These are phyloP conservation scores for Aureobasidium sp. DNA, from an alignment of 2,329 filamentous ascomycete species.

Conservation along the genomic window DNA sequence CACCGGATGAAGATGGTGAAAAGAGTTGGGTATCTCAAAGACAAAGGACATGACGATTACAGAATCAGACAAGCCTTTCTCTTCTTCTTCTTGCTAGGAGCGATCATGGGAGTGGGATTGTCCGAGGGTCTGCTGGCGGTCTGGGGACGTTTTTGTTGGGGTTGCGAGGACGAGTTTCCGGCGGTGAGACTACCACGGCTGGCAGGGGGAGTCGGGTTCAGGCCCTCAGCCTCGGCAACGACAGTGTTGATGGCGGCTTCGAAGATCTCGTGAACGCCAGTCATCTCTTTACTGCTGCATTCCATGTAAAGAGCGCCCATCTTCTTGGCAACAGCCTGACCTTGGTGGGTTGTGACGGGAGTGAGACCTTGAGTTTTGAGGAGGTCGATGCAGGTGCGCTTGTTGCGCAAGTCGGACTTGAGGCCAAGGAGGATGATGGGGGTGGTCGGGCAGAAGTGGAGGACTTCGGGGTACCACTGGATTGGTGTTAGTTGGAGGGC, in stretches of 20 bases:
- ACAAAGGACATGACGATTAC: conserved; percentile 29
- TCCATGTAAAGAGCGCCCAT: conserved; percentile 97
- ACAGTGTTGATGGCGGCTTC: conserved; percentile 83
- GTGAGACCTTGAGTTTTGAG: conserved; percentile 96
- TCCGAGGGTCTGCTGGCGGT: conserved; percentile 24
- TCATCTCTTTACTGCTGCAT: conserved; percentile 97
- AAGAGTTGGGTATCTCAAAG: neutral
- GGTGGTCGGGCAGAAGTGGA: conserved; percentile 97
- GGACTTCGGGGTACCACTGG: conserved; percentile 97
- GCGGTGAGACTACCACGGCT: conserved; percentile 33
- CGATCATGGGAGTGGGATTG: conserved; percentile 21
- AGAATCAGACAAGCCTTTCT: conserved; percentile 76
- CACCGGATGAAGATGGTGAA: neutral
- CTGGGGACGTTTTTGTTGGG: conserved; percentile 27
- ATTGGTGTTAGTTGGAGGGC: neutral
- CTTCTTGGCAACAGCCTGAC: conserved; percentile 75
- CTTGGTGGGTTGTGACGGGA: conserved; percentile 86
- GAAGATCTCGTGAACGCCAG: conserved; percentile 93
- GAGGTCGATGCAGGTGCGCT: conserved; percentile 95
- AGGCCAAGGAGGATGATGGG: conserved; percentile 91
- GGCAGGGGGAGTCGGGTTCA: conserved; percentile 20
- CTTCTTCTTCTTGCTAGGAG: conserved; percentile 58
- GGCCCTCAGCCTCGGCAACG: conserved; percentile 58
- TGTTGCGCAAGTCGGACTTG: conserved; percentile 92
- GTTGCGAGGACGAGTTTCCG: conserved; percentile 27